phyloP scores from a whole-genome alignment of 805 yeast genomes.

The Pichia eremophila region DNA sequence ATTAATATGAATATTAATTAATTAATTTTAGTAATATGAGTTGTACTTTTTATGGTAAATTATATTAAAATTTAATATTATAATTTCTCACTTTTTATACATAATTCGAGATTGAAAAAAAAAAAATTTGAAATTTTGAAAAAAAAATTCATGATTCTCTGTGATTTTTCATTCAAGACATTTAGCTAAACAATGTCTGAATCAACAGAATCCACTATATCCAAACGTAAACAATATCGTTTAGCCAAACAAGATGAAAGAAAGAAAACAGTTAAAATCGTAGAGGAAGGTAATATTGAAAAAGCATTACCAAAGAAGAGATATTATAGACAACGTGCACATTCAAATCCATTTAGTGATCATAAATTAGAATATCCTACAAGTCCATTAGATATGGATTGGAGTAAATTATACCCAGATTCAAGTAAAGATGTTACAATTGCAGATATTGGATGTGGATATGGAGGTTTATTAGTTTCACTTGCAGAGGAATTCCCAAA shows the following conservation, averaged over 20 bases:
- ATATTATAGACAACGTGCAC: slow-evolving; percentile 93
- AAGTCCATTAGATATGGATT: slow-evolving; percentile 77
- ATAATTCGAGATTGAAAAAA: no score
- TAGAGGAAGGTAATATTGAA: slow-evolving; percentile 22
- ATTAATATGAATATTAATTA: no score
- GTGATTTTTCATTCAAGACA: no score
- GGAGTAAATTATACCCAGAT: slow-evolving; percentile 70
- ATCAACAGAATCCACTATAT: background rate
- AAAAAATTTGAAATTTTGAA: no score
- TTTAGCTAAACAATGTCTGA: background rate
- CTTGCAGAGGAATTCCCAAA: slow-evolving; percentile 72
- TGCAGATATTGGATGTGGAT: slow-evolving; percentile 97
- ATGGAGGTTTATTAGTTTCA: slow-evolving; percentile 81
- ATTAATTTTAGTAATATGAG: no score
- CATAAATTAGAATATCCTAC: slow-evolving; percentile 84
- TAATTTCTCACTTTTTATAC: no score
- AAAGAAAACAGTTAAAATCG: slow-evolving; percentile 37
- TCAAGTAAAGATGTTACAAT: slow-evolving; percentile 55
- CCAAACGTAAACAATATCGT: slow-evolving; percentile 9
- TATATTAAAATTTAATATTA: no score
- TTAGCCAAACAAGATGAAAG: slow-evolving; percentile 32
- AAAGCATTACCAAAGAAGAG: slow-evolving; percentile 63
- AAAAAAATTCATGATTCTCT: no score
- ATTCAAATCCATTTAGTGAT: slow-evolving; percentile 94
- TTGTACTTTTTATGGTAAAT: no score